A percentile compares a stretch with the other conserved stretches of the same genome.
Conservation (phyloP, 169 alveolate genomes). For the Plasmodium fragile region DNA sequence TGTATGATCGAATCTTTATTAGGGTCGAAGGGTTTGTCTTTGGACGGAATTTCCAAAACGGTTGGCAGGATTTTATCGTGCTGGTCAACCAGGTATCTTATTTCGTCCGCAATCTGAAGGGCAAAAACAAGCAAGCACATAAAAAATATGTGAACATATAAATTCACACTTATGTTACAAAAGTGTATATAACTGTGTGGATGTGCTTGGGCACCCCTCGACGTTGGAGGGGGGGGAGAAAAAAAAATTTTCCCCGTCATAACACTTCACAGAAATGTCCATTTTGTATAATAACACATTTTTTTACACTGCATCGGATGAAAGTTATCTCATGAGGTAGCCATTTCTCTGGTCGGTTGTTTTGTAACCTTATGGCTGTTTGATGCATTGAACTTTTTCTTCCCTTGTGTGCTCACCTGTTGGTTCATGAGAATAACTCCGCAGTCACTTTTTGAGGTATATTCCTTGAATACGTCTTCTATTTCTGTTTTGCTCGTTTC, state of each 20-base stretch:
- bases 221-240: not conserved
- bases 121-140: not conserved
- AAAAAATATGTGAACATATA: constrained; percentile 16
- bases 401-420: constrained; percentile 55
- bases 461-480: constrained; percentile 82
- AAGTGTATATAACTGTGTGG: not conserved
- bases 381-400: not conserved
- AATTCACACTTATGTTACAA: too few species aligned
- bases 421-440: constrained; percentile 85
- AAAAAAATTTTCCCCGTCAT: not conserved
- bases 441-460: constrained; percentile 80
- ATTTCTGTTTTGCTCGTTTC: constrained; percentile 82
- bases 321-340: not conserved
- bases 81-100: constrained; percentile 79
- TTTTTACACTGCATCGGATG: not conserved
- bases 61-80: constrained; percentile 83
- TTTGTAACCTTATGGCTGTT: not conserved
- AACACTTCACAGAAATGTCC: not conserved
- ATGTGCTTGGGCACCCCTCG: not conserved
- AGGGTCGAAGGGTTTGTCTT: constrained; percentile 85
- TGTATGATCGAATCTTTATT: constrained; percentile 84
- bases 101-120: constrained; percentile 81
- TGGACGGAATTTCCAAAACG: constrained; percentile 85
- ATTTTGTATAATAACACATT: too few species aligned
- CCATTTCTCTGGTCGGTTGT: not conserved